A percentile compares a stretch with the other conserved stretches of the same genome.
Conservation (phyloP, 768 basidiomycete species). For the Lanmaoa pseudosensibilis region DNA sequence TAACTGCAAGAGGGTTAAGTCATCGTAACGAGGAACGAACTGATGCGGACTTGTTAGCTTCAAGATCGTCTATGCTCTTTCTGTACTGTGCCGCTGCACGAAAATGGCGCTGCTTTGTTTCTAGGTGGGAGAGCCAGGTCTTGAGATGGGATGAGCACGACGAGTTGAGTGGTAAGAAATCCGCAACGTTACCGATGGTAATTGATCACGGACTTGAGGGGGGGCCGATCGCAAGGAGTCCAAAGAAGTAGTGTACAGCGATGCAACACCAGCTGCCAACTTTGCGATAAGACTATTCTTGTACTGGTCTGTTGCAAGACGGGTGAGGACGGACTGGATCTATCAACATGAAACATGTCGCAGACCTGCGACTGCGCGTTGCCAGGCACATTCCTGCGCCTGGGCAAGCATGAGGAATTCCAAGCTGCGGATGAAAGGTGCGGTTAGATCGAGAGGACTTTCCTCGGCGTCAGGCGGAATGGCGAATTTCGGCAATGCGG, state of each 20-base stretch:
- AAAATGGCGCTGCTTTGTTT: conserved; percentile 84
- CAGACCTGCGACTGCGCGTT: conserved; percentile 80
- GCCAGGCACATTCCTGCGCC: conserved; percentile 97
- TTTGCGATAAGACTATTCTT: conserved; percentile 85
- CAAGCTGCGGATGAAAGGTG: conserved; percentile 57
- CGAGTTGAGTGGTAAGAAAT: neutral
- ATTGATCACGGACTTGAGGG: conserved; percentile 43
- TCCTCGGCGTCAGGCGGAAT: conserved; percentile 51
- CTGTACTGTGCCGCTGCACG: conserved; percentile 85
- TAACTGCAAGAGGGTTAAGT: conserved; percentile 53
- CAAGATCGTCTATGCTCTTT: conserved; percentile 86
- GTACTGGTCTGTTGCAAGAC: conserved; percentile 48
- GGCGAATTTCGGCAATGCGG: conserved; percentile 52
- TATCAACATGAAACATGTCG: neutral
- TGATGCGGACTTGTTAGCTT: conserved; percentile 58
- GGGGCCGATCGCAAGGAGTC: conserved; percentile 44
- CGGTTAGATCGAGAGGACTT: conserved; percentile 65
- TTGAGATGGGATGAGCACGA: conserved; percentile 18
- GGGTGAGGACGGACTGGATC: neutral
- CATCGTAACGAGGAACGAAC: neutral
- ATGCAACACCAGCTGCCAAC: conserved; percentile 72
- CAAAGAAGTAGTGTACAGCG: conserved; percentile 59
- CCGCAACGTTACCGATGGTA: conserved; percentile 52
- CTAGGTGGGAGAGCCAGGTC: conserved; percentile 81
- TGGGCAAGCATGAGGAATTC: conserved; percentile 86